Evolutionary conservation across 2,329 filamentous ascomycete genomes (phyloP).

Genomic region (Xylariaceae sp.): DNA sequence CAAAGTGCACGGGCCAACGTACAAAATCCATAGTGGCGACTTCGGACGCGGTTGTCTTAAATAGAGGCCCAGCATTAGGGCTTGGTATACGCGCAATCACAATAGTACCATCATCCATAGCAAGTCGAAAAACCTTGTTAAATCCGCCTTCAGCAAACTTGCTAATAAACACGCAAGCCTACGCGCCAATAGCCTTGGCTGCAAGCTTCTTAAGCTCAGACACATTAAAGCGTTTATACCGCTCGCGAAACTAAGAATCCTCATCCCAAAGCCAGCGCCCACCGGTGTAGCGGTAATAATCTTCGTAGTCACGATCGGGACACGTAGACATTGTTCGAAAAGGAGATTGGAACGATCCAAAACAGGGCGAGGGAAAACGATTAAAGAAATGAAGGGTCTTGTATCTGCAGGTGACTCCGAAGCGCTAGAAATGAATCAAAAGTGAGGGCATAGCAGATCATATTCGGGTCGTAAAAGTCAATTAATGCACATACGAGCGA

Average conservation of each 20-base stretch:
- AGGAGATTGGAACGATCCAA: too few relatives aligned
- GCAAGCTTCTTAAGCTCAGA: background rate
- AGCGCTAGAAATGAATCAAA: too few relatives aligned
- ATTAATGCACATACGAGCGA: too few relatives aligned
- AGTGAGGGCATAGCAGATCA: too few relatives aligned
- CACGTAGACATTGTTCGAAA: too few relatives aligned
- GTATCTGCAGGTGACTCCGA: too few relatives aligned
- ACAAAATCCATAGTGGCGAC: conserved; percentile 10
- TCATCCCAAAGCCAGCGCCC: conserved; percentile 7
- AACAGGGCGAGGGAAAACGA: too few relatives aligned
- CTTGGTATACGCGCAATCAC: conserved; percentile 5
- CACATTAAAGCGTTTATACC: conserved; percentile 3
- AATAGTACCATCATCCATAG: background rate
- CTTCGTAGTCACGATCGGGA: too few relatives aligned
- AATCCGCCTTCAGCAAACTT: conserved; percentile 5
- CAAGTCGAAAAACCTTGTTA: conserved; percentile 4
- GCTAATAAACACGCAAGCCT: conserved; percentile 1
- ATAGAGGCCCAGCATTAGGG: background rate
- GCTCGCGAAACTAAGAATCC: background rate
- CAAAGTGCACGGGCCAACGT: background rate
- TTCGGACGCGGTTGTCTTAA: conserved; percentile 4
- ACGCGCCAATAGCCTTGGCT: conserved; percentile 1
- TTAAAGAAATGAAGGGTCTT: too few relatives aligned
- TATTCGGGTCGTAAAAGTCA: too few relatives aligned
- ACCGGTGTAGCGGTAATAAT: conserved; percentile 3